Evolutionary conservation across 2,329 filamentous ascomycete genomes (phyloP).

Genomic region (Hymenoscyphus albidus): DNA sequence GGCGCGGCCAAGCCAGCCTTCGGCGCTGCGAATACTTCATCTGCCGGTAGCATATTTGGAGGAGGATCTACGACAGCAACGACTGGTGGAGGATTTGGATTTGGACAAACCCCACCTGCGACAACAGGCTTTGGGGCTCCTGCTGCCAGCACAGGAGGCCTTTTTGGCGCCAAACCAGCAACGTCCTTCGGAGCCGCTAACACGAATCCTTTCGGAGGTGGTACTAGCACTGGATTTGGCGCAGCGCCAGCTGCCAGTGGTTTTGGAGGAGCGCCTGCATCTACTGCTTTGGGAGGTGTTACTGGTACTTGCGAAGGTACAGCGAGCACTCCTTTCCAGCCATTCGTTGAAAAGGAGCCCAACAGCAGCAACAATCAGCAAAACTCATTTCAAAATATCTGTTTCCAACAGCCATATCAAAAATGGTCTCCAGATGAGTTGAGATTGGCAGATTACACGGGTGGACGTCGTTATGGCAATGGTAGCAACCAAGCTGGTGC

Average conservation of each 20-base stretch:
- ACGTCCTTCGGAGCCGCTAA: slow-evolving; percentile 35
- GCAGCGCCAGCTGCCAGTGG: slow-evolving; percentile 39
- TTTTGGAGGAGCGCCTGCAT: slow-evolving; percentile 41
- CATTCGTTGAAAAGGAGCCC: slow-evolving; percentile 70
- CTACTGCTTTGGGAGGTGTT: slow-evolving; percentile 45
- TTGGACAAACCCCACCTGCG: slow-evolving; percentile 17
- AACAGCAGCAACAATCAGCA: slow-evolving; percentile 48
- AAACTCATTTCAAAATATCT: slow-evolving; percentile 73
- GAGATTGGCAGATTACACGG: slow-evolving; percentile 79
- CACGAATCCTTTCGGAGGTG: slow-evolving; percentile 31
- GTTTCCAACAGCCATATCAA: slow-evolving; percentile 75
- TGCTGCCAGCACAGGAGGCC: slow-evolving; percentile 25
- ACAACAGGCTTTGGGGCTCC: slow-evolving; percentile 26
- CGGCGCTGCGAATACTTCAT: slow-evolving; percentile 40
- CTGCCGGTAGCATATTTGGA: slow-evolving; percentile 52
- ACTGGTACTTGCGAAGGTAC: slow-evolving; percentile 65
- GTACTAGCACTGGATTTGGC: slow-evolving; percentile 37
- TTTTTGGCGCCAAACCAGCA: slow-evolving; percentile 30
- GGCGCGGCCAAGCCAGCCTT: slow-evolving; percentile 42
- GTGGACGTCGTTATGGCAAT: slow-evolving; percentile 81
- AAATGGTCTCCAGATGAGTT: slow-evolving; percentile 90
- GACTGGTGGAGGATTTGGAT: slow-evolving; percentile 42
- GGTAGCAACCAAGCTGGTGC: slow-evolving; percentile 74
- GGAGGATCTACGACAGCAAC: slow-evolving; percentile 32
- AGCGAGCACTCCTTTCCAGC: slow-evolving; percentile 62